Conservation (phyloP, 805 yeast genomes). For the Myxozyma vanderwaltii region DNA sequence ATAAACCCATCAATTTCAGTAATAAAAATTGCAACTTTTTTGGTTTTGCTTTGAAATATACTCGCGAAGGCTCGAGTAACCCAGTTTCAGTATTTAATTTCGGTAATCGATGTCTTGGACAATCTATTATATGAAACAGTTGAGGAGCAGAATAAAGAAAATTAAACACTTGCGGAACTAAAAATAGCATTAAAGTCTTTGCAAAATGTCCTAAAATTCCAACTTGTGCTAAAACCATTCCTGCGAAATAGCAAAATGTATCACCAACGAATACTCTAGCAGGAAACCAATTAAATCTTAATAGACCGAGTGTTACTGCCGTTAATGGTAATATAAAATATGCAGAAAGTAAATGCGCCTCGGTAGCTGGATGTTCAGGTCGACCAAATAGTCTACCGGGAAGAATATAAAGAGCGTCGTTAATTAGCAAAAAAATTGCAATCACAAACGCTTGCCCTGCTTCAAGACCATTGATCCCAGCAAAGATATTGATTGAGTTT, state of each 20-base stretch:
- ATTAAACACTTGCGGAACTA: conserved; percentile 88
- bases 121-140: conserved; percentile 78
- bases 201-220: conserved; percentile 96
- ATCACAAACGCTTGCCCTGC: conserved; percentile 90
- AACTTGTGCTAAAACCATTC: conserved; percentile 97
- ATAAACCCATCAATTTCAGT: conserved; percentile 51
- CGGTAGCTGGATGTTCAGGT: conserved; percentile 58
- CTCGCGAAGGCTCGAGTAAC: conserved; percentile 68
- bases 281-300: conserved; percentile 85
- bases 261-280: conserved; percentile 96
- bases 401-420: conserved; percentile 69
- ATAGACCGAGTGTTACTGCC: conserved; percentile 77
- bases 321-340: conserved; percentile 81
- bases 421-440: conserved; percentile 66
- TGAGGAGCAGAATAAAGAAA: conserved; percentile 93
- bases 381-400: conserved; percentile 41
- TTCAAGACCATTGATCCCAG: conserved; percentile 95
- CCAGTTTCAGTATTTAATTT: conserved; percentile 68
- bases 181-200: conserved; percentile 81
- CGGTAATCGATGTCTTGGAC: conserved; percentile 96
- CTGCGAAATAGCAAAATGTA: conserved; percentile 96
- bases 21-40: conserved; percentile 36
- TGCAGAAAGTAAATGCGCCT: conserved; percentile 79
- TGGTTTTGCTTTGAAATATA: conserved; percentile 38
- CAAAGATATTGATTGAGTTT: conserved; percentile 90